phyloP scores from a whole-genome alignment of 805 yeast species.

The Limtongia smithiae region DNA sequence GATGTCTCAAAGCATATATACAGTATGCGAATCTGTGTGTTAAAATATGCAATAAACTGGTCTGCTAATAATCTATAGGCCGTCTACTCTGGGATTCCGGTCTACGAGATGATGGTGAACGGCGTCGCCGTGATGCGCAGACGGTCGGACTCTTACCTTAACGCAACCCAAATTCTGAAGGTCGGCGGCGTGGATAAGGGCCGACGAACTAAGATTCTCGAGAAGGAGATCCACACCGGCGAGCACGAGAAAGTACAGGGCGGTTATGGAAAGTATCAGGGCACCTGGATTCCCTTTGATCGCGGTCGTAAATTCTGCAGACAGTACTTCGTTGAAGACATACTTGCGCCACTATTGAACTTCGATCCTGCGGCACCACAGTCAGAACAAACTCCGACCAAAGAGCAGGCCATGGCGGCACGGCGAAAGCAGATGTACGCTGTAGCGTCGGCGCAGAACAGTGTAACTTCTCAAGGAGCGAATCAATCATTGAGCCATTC shows the following conservation, averaged over 20 bases:
- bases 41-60: too few species aligned
- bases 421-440: conserved; percentile 35
- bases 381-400: conserved; percentile 46
- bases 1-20: conserved; percentile 13
- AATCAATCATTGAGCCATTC: conserved; percentile 4
- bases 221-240: conserved; percentile 61
- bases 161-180: conserved; percentile 69
- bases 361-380: conserved; percentile 39
- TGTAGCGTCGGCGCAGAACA: conserved; percentile 13
- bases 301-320: conserved; percentile 48
- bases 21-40: too few species aligned
- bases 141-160: conserved; percentile 58
- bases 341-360: conserved; percentile 49
- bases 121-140: conserved; percentile 68
- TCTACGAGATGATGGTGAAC: conserved; percentile 55
- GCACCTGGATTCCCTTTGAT: conserved; percentile 63
- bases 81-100: conserved; percentile 60
- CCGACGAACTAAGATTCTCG: conserved; percentile 59
- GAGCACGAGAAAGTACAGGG: conserved; percentile 68
- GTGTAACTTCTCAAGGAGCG: conserved; percentile 6
- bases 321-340: conserved; percentile 55
- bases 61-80: too few species aligned
- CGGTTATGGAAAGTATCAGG: conserved; percentile 71
- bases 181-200: conserved; percentile 67
- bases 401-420: conserved; percentile 47